phyloP scores from a whole-genome alignment of 1,139 yeast species.

The Candida glucosophila region DNA sequence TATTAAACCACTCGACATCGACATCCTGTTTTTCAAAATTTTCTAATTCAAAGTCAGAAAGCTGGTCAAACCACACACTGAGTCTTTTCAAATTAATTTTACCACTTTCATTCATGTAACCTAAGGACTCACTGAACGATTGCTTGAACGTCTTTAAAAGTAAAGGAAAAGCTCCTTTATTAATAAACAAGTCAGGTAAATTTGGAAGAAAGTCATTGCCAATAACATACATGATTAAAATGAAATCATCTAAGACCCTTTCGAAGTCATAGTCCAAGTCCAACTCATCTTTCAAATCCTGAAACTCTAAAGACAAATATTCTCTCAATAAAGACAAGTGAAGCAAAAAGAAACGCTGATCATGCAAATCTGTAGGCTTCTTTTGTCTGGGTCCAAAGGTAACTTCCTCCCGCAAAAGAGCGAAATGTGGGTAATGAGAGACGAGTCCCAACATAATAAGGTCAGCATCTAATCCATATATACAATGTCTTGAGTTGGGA shows the following conservation, averaged over 20 bases:
- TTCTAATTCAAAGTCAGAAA: constrained; percentile 69
- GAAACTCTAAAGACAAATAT: constrained; percentile 79
- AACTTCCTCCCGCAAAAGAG: constrained; percentile 92
- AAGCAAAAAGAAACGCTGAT: constrained; percentile 73
- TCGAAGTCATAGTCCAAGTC: constrained; percentile 79
- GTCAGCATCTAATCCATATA: constrained; percentile 97
- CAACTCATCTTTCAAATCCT: constrained; percentile 54
- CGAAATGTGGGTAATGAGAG: constrained; percentile 94
- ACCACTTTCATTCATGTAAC: constrained; percentile 81
- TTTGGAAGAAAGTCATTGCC: constrained; percentile 99
- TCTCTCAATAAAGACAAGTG: constrained; percentile 87
- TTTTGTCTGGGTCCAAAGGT: constrained; percentile 59
- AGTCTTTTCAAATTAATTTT: constrained; percentile 67
- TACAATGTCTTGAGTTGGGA: constrained; percentile 87
- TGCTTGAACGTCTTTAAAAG: constrained; percentile 81
- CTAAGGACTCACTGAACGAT: constrained; percentile 65
- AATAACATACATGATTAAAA: constrained; percentile 84
- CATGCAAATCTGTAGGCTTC: constrained; percentile 52
- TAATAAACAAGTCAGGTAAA: constrained; percentile 85
- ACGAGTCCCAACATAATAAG: constrained; percentile 94
- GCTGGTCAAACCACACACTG: constrained; percentile 61
- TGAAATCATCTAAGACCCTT: constrained; percentile 83
- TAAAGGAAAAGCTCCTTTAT: constrained; percentile 93
- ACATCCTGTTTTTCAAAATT: constrained; percentile 73
- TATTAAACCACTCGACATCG: constrained; percentile 88